These are phyloP conservation scores for Berkeleyomyces basicola DNA, from an alignment of 2,329 filamentous ascomycete species.

Conservation along the genomic window DNA sequence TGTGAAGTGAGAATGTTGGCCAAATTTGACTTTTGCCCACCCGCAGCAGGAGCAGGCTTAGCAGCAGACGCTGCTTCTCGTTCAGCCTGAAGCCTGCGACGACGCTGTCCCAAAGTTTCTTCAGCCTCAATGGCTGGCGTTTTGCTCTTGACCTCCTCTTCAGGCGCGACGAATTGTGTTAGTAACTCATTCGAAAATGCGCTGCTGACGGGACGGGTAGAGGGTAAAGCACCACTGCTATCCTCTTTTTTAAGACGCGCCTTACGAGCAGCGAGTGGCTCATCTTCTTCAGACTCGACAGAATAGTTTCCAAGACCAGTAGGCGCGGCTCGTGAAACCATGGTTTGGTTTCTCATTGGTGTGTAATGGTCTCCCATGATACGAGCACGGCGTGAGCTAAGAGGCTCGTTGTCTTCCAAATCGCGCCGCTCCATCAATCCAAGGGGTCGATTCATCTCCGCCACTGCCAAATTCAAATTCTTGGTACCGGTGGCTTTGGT, in stretches of 20 bases:
- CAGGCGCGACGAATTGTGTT: slow-evolving; percentile 33
- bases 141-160: slow-evolving; percentile 4
- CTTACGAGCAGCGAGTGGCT: slow-evolving; percentile 13
- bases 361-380: slow-evolving; percentile 46
- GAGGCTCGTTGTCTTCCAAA: slow-evolving; percentile 80
- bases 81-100: slow-evolving; percentile 54
- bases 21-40: slow-evolving; percentile 30
- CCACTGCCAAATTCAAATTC: slow-evolving; percentile 29
- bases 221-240: slow-evolving; percentile 25
- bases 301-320: slow-evolving; percentile 18
- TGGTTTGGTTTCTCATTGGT: slow-evolving; percentile 18
- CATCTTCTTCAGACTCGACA: slow-evolving; percentile 33
- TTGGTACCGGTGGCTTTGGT: slow-evolving; percentile 36
- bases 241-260: slow-evolving; percentile 17
- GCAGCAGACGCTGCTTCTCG: slow-evolving; percentile 45
- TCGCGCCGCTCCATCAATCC: slow-evolving; percentile 68
- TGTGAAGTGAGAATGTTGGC: slow-evolving; percentile 39
- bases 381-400: slow-evolving; percentile 60
- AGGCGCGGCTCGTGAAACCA: slow-evolving; percentile 23
- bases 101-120: slow-evolving; percentile 64
- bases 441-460: slow-evolving; percentile 45
- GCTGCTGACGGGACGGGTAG: slow-evolving; percentile 41
- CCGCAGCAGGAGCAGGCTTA: slow-evolving; percentile 19
- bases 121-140: slow-evolving; percentile 37
- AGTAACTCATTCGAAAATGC: slow-evolving; percentile 56